Percentiles rank a stretch among this genome's conserved stretches.
These are phyloP conservation scores for Flaveria bidentis DNA, from an alignment of 129 eudicot species.

Conservation along the genomic window DNA sequence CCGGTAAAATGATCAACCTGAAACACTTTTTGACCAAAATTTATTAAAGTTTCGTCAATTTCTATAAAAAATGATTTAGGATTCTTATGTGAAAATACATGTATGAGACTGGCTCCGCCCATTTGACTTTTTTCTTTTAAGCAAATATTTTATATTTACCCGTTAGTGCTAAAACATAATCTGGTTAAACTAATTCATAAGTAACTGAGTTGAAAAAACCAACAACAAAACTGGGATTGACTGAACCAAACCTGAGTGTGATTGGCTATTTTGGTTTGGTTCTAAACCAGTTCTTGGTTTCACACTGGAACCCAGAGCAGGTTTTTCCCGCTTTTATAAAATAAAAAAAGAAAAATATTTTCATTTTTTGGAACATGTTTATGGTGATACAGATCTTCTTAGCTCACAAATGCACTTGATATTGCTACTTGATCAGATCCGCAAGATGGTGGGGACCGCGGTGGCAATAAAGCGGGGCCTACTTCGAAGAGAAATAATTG, in stretches of 20 bases:
- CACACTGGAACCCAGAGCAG: neutral
- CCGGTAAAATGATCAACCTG: neutral
- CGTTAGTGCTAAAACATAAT: no score
- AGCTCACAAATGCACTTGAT: constrained; percentile 1
- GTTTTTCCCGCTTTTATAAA: no score
- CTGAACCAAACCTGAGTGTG: neutral
- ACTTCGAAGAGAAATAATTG: constrained; percentile 66
- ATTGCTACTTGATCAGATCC: constrained; percentile 55
- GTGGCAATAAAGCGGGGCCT: constrained; percentile 79
- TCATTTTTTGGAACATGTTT: neutral
- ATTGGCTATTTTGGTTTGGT: constrained; percentile 12
- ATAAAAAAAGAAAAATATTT: neutral
- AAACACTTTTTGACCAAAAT: neutral
- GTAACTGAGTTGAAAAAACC: neutral
- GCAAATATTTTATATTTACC: neutral
- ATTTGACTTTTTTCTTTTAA: neutral
- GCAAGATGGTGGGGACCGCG: constrained; percentile 97
- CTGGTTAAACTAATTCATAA: no score
- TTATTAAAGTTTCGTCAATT: no score
- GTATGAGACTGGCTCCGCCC: neutral
- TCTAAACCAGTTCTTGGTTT: constrained; percentile 10
- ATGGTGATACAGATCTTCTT: neutral
- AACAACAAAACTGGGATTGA: neutral
- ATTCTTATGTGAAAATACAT: no score
- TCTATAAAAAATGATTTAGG: no score